Conservation (phyloP, 768 basidiomycete genomes). For the Glaciozyma martinii region DNA sequence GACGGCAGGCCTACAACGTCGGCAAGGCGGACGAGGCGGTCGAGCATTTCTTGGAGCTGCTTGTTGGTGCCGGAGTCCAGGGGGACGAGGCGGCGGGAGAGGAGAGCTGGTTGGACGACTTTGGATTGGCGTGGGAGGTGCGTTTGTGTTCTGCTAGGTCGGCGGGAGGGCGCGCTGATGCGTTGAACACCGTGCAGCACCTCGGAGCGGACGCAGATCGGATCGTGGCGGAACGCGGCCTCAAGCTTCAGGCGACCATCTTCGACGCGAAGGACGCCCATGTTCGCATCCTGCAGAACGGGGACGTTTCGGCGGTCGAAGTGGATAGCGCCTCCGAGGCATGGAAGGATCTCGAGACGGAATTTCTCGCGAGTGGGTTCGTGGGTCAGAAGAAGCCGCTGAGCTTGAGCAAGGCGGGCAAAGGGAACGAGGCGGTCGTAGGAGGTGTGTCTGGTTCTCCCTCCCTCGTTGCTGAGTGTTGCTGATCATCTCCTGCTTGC, state of each 20-base stretch:
- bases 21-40: slow-evolving; percentile 73
- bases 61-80: slow-evolving; percentile 41
- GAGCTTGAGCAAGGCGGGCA: background rate
- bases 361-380: slow-evolving; percentile 49
- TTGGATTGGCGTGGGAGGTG: slow-evolving; percentile 67
- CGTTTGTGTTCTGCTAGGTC: background rate
- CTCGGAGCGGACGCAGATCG: slow-evolving; percentile 38
- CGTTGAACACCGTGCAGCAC: background rate
- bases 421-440: slow-evolving; percentile 25
- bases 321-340: background rate
- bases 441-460: slow-evolving; percentile 27
- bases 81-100: background rate
- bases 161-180: background rate
- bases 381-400: slow-evolving; percentile 26
- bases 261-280: slow-evolving; percentile 53
- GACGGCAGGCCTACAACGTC: slow-evolving; percentile 79
- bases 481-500: background rate
- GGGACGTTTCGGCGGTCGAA: background rate
- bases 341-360: slow-evolving; percentile 60
- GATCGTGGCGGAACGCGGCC: slow-evolving; percentile 41
- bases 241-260: slow-evolving; percentile 56
- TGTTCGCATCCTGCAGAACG: slow-evolving; percentile 44
- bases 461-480: background rate
- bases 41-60: slow-evolving; percentile 61
- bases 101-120: slow-evolving; percentile 58